These are phyloP conservation scores for Xylariaceae sp. DNA, from an alignment of 2,329 filamentous ascomycete species.

Conservation along the genomic window DNA sequence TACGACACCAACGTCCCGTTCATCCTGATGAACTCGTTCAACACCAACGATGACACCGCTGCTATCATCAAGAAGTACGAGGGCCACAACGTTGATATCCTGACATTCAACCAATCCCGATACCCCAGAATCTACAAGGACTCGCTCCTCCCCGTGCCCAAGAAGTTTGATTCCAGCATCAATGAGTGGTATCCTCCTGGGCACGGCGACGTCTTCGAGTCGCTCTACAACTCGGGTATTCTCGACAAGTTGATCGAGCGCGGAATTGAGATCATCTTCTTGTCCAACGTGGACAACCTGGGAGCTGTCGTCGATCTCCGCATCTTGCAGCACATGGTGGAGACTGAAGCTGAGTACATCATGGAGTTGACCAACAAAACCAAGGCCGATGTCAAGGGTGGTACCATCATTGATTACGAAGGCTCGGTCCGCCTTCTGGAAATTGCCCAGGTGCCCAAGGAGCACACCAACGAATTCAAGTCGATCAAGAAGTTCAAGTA, in stretches of 20 bases:
- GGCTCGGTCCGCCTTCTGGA: slow-evolving; percentile 94
- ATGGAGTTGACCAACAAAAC: slow-evolving; percentile 99
- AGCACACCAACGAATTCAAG: slow-evolving; percentile 99
- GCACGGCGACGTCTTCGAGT: slow-evolving; percentile 99
- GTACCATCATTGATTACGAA: slow-evolving; percentile 99
- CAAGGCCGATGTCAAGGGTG: slow-evolving; percentile 99
- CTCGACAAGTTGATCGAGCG: slow-evolving; percentile 94
- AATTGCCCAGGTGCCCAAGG: slow-evolving; percentile 98
- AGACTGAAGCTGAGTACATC: slow-evolving; percentile 96
- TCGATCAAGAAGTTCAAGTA: slow-evolving; percentile 99
- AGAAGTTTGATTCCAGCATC: slow-evolving; percentile 80
- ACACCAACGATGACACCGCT: slow-evolving; percentile 96
- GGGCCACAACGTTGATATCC: slow-evolving; percentile 98
- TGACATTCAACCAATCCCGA: slow-evolving; percentile 99
- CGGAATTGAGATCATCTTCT: slow-evolving; percentile 95
- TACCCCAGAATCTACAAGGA: slow-evolving; percentile 99
- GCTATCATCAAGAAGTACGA: slow-evolving; percentile 99
- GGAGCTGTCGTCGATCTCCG: slow-evolving; percentile 96
- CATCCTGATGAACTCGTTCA: slow-evolving; percentile 99
- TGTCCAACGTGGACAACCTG: slow-evolving; percentile 98
- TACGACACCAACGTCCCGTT: slow-evolving; percentile 97
- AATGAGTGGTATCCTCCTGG: slow-evolving; percentile 98
- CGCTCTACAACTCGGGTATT: slow-evolving; percentile 97
- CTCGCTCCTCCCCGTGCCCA: slow-evolving; percentile 92
- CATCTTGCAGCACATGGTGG: slow-evolving; percentile 98